Percentiles rank a stretch among this genome's conserved stretches.
Evolutionary conservation across 331 rosid genomes (phyloP).

Genomic region (Malus hybrid): DNA sequence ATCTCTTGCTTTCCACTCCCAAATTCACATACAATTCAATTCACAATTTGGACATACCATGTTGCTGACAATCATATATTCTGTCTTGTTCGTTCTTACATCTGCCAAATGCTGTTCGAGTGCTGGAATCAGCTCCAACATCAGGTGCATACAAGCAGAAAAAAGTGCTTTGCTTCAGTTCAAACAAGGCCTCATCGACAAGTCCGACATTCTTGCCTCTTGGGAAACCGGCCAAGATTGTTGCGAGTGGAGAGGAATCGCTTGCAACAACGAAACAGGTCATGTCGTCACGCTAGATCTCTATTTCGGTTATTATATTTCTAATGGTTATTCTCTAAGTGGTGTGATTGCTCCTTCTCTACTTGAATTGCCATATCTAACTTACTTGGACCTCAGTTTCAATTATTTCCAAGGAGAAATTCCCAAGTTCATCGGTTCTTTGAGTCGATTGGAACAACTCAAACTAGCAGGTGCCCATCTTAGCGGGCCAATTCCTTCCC

Average conservation of each 20-base stretch:
- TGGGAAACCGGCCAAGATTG: conserved; percentile 35
- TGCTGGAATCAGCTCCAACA: conserved; percentile 1
- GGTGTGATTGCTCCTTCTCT: conserved; percentile 33
- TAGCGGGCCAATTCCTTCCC: conserved; percentile 11
- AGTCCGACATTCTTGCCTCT: not conserved
- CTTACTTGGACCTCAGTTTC: conserved; percentile 17
- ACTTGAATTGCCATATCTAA: conserved; percentile 10
- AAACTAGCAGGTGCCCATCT: conserved; percentile 8
- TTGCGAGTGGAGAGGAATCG: conserved; percentile 29
- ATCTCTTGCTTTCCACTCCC: not conserved
- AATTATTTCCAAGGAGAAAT: conserved; percentile 6
- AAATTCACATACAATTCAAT: not conserved
- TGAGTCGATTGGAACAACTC: conserved; percentile 3
- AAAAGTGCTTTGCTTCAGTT: conserved; percentile 33
- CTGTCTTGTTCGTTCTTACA: not conserved
- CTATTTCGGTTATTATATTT: not conserved
- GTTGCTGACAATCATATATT: not conserved
- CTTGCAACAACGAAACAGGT: conserved; percentile 22
- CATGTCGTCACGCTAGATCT: conserved; percentile 19
- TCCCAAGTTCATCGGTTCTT: conserved; percentile 18
- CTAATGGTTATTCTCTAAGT: not conserved
- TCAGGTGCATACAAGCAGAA: conserved; percentile 14
- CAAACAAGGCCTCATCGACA: conserved; percentile 14
- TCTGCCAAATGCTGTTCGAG: not conserved
- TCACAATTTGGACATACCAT: not conserved